A percentile compares a stretch with the other conserved stretches of the same genome.
phyloP scores from a whole-genome alignment of 1,284 basidiomycete genomes.

The Farysia itapuensis region DNA sequence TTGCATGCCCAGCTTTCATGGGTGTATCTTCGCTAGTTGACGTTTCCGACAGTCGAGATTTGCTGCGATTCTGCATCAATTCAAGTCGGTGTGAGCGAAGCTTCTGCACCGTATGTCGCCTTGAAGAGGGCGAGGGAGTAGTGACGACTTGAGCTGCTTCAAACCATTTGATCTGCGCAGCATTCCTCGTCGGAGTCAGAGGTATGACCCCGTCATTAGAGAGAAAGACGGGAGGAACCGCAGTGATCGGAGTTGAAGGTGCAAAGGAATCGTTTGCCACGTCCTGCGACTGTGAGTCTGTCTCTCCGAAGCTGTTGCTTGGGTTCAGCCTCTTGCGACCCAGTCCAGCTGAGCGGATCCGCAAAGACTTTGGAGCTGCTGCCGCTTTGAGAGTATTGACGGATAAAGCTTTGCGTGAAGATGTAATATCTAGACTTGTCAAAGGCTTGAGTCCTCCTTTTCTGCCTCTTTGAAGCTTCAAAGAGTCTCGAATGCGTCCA shows the following conservation, averaged over 20 bases:
- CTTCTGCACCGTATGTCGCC: slow-evolving; percentile 23
- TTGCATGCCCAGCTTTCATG: slow-evolving; percentile 7
- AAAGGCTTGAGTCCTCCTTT: slow-evolving; percentile 13
- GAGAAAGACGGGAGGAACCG: slow-evolving; percentile 3
- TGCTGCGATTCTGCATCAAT: slow-evolving; percentile 26
- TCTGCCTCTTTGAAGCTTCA: slow-evolving; percentile 28
- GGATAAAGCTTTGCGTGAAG: slow-evolving; percentile 26
- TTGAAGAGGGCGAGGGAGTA: slow-evolving; percentile 44
- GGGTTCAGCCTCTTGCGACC: slow-evolving; percentile 22
- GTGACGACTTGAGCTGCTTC: slow-evolving; percentile 51
- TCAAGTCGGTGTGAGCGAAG: slow-evolving; percentile 32
- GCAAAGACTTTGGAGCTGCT: slow-evolving; percentile 20
- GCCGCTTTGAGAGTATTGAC: slow-evolving; percentile 27
- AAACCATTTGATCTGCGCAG: slow-evolving; percentile 51
- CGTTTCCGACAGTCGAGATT: slow-evolving; percentile 24
- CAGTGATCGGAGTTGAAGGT: slow-evolving; percentile 21
- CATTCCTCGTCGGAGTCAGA: slow-evolving; percentile 55
- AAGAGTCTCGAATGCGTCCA: slow-evolving; percentile 23
- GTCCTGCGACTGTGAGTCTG: background rate
- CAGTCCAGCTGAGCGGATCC: slow-evolving; percentile 30
- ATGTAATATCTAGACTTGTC: slow-evolving; percentile 7
- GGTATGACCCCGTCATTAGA: slow-evolving; percentile 22
- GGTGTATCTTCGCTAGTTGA: slow-evolving; percentile 30
- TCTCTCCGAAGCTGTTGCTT: background rate
- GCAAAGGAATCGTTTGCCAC: slow-evolving; percentile 6